Base-by-base conservation (phyloP, 352 stramenopile species). In the Blastocystis sp. region DNA sequence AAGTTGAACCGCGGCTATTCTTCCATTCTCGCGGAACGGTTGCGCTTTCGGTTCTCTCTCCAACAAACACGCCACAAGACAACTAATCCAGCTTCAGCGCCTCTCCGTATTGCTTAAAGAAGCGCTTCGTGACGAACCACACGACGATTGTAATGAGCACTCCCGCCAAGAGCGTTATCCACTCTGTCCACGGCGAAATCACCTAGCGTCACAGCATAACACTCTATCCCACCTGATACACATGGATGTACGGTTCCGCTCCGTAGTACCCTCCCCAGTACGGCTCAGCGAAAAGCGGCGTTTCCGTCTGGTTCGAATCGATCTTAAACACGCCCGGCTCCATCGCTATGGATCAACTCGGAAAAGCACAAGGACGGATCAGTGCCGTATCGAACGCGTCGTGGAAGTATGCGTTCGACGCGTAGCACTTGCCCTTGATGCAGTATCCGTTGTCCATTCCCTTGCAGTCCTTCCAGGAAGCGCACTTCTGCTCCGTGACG, bases 191-290 rank as follows among this genome's bases (percentile, higher is more conserved):
- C 23, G 43, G 5, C 28, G 71, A n/a, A 2, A 81, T 64, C 21
- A 45, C 41, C 71, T 81, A 81, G 41, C n/a, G 23, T 61, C 69
- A 79, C 61, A 2, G 23, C n/a, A 67, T n/a, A 34, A 45, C 23
- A 14, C 1, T 65, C 43, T 21, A 14, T 53, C 11, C 34, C 66
- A 81, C 71, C 43, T 81, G 71, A 65, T 65, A 81, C 19, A 66
- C 71, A 48, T 64, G 48, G 2, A 60, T 53, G 28, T 34, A 53
- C 2, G 77, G 77, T 52, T 87, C 53, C 17, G 23, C 40, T 41
- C 77, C 77, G 45, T 87, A 87, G 56, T 77, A 87, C 14, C 77
- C 77, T 34, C 77, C 77, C 77, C 77, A 87, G 48, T 76, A 87
- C 23, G 77, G 77, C 23, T 87, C 77, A 19, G 77, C 52, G 41